Conservation (phyloP, 2,329 filamentous ascomycete genomes). For the Clonostachys rhizophaga region DNA sequence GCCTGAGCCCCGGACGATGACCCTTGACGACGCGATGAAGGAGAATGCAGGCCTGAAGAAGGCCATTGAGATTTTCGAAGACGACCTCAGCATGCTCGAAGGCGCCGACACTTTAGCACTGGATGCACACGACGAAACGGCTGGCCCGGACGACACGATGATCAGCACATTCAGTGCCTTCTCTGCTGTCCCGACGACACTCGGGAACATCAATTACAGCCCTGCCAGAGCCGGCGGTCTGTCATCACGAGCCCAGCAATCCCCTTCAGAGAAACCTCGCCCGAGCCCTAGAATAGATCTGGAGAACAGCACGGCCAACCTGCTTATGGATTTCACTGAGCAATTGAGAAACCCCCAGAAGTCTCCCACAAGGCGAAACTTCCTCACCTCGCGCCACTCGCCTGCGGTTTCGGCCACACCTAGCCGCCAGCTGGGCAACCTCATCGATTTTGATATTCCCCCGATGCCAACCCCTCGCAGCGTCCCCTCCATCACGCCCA, state of each 20-base stretch:
- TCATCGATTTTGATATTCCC: constrained; percentile 80
- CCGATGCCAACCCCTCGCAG: constrained; percentile 89
- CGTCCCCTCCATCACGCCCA: constrained; percentile 83
- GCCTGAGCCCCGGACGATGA: constrained; percentile 27
- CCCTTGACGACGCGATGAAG: constrained; percentile 46
- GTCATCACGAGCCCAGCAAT: constrained; percentile 29
- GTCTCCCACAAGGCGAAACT: constrained; percentile 39
- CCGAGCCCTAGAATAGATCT: constrained; percentile 30
- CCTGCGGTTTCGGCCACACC: constrained; percentile 35
- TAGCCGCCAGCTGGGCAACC: constrained; percentile 54
- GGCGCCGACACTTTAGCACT: constrained; percentile 15
- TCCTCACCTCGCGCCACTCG: constrained; percentile 18
- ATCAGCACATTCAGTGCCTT: constrained; percentile 85
- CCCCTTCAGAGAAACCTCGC: constrained; percentile 27
- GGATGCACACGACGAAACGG: constrained; percentile 24
- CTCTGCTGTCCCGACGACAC: constrained; percentile 81
- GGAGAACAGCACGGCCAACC: constrained; percentile 67
- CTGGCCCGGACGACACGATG: constrained; percentile 64
- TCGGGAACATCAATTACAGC: constrained; percentile 67
- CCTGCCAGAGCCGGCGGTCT: constrained; percentile 46
- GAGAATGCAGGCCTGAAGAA: constrained; percentile 52
- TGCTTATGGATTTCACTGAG: constrained; percentile 85
- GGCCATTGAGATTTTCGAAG: constrained; percentile 60
- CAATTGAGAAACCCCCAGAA: constrained; percentile 48
- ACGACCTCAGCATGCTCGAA: constrained; percentile 30